Conservation (phyloP, 495 filamentous ascomycete species). For the Annulohypoxylon moriforme region DNA sequence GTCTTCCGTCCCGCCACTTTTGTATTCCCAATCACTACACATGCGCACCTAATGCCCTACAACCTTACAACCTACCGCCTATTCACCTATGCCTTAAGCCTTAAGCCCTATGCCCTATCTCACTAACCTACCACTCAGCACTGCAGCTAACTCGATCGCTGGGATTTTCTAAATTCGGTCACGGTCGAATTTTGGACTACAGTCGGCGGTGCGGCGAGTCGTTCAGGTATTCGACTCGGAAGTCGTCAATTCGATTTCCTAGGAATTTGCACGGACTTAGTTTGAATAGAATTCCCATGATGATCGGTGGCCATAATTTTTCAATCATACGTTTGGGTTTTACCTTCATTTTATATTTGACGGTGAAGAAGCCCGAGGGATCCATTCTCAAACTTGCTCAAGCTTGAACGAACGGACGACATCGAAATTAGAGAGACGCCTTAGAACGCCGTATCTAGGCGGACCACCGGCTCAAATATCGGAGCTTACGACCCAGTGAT, state of each 20-base stretch:
- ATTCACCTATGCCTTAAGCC: not conserved
- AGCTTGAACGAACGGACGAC: not conserved
- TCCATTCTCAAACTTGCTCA: not conserved
- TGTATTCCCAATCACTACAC: slow-evolving; percentile 1
- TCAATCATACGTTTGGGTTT: slow-evolving; percentile 7
- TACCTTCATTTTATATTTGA: not conserved
- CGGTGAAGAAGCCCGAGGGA: not conserved
- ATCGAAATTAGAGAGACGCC: not conserved
- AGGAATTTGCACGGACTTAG: not conserved
- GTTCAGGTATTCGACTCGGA: slow-evolving; percentile 1
- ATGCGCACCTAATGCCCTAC: not conserved
- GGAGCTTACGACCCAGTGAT: slow-evolving; percentile 29
- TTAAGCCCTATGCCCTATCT: not conserved
- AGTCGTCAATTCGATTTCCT: not conserved
- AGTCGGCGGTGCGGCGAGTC: slow-evolving; percentile 23
- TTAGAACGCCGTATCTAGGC: not conserved
- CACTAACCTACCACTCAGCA: not conserved
- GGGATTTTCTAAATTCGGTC: not conserved
- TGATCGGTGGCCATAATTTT: not conserved
- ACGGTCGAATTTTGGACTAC: slow-evolving; percentile 2
- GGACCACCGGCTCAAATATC: slow-evolving; percentile 19
- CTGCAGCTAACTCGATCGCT: not conserved
- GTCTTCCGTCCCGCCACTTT: slow-evolving; percentile 32
- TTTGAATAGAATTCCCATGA: not conserved
- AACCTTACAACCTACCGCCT: not conserved